These are phyloP conservation scores for Heteromeles arbutifolia DNA, from an alignment of 306 rosid species.

Conservation along the genomic window DNA sequence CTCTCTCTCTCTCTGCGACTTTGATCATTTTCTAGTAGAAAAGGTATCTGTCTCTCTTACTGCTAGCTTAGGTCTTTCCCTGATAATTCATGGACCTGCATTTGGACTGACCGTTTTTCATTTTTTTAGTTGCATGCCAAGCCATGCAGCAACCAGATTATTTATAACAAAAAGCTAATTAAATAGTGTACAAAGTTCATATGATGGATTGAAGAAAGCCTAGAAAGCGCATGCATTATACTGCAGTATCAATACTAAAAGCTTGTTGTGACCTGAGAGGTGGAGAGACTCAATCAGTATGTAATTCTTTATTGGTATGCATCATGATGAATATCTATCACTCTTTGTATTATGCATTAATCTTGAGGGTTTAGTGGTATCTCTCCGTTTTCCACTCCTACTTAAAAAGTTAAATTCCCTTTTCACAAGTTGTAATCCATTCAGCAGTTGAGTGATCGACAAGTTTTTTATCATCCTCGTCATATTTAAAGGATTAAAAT, in stretches of 20 bases:
- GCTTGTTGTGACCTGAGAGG: not conserved
- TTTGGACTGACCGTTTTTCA: not conserved
- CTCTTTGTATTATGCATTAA: not conserved
- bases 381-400: not conserved
- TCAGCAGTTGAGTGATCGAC: not conserved
- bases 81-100: not conserved
- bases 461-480: not conserved
- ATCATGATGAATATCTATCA: not conserved
- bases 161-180: too few relatives aligned
- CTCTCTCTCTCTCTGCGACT: slow-evolving; percentile 13
- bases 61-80: not conserved
- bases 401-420: not conserved
- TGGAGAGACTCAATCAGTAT: not conserved
- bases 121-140: not conserved
- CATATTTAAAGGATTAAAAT: too few relatives aligned
- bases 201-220: not conserved
- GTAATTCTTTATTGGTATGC: not conserved
- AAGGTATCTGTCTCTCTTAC: not conserved
- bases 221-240: not conserved
- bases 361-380: not conserved
- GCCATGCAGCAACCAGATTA: not conserved
- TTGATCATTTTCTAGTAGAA: not conserved
- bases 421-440: not conserved
- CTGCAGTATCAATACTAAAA: not conserved
- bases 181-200: not conserved